Evolutionary conservation across 768 basidiomycete genomes (phyloP), one percentile per base, ranked within the genome.

Genomic region (Lepiota subincarnata): DNA sequence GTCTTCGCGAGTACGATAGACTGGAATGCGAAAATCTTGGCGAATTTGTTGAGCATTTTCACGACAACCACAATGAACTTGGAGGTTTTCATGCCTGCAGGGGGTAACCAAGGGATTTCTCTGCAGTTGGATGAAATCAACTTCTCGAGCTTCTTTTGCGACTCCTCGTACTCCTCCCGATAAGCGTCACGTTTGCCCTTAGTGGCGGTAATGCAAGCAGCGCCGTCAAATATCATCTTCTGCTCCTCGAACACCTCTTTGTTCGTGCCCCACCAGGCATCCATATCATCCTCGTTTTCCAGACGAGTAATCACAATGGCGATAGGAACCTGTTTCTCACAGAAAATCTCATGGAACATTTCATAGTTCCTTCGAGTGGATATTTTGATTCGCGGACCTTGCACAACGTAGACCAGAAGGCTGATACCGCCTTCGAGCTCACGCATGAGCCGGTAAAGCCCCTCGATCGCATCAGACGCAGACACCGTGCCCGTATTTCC

Each of bases 391-490:
- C 71, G 62, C 12, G 74, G 67, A 18, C 66, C 72, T 10, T 68
- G 69, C 57, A 73, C 68, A 36, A 68, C 68, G 57, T 67, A 76
- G 7, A 75, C 54, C 40, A 76, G 69, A 26, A 76, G 64, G 62
- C 62, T 66, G 47, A 77, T 55, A 11, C 75, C 72, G 6, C 60
- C 62, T 1, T 66, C 55, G 14, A 77, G 62, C 7, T 58, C 65
- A 11, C 63, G 65, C 36, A 78, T 61, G 24, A 78, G 56, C 1
- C 38, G n/a, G 43, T 59, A 65, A 24, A 68, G 58, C 16, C 59
- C 50, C 2, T 50, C 43, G 20, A 67, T 58, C 8, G 66, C 66
- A 1, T 62, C 34, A 10, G 57, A 39, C 8, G 58, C 58, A 2
- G 13, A 13, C 11, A 55, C 38, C 18, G 31, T 55, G 5, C 53